Base-by-base conservation (phyloP, 2,329 filamentous ascomycete species). In the Gyromitra esculenta region DNA sequence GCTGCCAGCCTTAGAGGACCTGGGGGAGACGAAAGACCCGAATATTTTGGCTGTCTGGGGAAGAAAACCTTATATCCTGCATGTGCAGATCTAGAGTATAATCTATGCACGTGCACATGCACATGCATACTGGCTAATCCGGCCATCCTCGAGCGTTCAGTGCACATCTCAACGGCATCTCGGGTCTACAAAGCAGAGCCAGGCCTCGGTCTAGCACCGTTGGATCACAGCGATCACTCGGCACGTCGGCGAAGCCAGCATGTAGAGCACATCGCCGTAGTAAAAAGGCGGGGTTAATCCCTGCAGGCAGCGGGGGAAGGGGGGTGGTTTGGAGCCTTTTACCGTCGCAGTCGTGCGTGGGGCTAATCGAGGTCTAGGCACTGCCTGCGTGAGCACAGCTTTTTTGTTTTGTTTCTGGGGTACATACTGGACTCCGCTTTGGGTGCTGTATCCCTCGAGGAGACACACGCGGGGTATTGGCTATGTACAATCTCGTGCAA, bases 241-340 rank as follows among this genome's bases (percentile, higher is more conserved):
- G 15, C 1, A 39, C 37, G 31, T 39, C 11, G 21, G 54, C 9
- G 25, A 37, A 37, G 37, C 31, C 3, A 11, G 25, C 31, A 6
- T 25, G 21, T 59, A n/a, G 2, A 50, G 6, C 41, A n/a, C 1
- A 63, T 25, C 60, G 6, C 15, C 5, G 18, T n/a, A n/a, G 5
- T 5, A 7, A 63, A 48, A 63, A 31, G 21, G 60, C 39, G 60
- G 60, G 60, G 39, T 25, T 48, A 31, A 63, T 48, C 60, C 39
- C 60, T 45, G 60, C 15, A 45, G 25, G 7, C 50, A 13, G 9
- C 9, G 60, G 39, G n/a, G 60, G 5, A 25, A 13, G 13, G 39
- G 37, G 13, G 39, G 59, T 11, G 31, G 8, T 9, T 48, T 39
- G 15, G 7, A 43, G 9, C 41, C 9, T 4, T 11, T 43, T 43